A percentile compares a stretch with the other conserved stretches of the same genome.
Evolutionary conservation across 2,329 filamentous ascomycete species (phyloP).

Genomic region (Aureobasidium uvarum): DNA sequence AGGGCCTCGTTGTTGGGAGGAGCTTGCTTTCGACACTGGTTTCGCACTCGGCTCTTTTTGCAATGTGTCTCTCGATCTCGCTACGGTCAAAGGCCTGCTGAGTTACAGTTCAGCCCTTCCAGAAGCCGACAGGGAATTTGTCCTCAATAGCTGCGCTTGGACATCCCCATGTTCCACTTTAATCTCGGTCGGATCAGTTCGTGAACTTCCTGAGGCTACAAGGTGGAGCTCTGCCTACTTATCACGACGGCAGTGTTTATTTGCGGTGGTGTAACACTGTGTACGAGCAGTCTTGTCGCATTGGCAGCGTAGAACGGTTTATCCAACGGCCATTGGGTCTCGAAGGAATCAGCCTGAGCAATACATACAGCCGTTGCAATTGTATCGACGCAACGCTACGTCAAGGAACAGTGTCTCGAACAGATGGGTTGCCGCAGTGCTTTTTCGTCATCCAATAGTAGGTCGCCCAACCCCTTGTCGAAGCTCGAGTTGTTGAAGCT

Average conservation of each 20-base stretch:
- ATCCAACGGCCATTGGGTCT: slow-evolving; percentile 8
- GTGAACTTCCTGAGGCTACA: slow-evolving; percentile 19
- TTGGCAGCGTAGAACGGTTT: neutral
- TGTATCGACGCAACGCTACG: slow-evolving; percentile 15
- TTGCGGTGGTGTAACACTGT: slow-evolving; percentile 3
- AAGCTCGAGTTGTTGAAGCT: slow-evolving; percentile 18
- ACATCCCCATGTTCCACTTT: slow-evolving; percentile 26
- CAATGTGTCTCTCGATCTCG: neutral
- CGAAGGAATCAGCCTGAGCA: slow-evolving; percentile 9
- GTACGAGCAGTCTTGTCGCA: neutral
- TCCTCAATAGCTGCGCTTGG: slow-evolving; percentile 13
- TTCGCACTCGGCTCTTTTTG: neutral
- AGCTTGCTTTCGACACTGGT: neutral
- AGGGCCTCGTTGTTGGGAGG: neutral
- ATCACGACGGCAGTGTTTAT: slow-evolving; percentile 19
- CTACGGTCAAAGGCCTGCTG: neutral
- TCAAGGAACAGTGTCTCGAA: slow-evolving; percentile 20
- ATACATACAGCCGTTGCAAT: slow-evolving; percentile 20
- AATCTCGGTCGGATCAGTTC: slow-evolving; percentile 26
- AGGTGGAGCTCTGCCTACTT: slow-evolving; percentile 20
- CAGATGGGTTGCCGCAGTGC: slow-evolving; percentile 10
- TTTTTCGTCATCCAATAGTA: slow-evolving; percentile 24
- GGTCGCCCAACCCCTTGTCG: slow-evolving; percentile 11
- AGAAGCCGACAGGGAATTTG: slow-evolving; percentile 15
- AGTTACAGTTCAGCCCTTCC: slow-evolving; percentile 21